A percentile compares a stretch with the other conserved stretches of the same genome.
phyloP scores from a whole-genome alignment of 2,329 filamentous ascomycete genomes.

The Amauroascus niger region DNA sequence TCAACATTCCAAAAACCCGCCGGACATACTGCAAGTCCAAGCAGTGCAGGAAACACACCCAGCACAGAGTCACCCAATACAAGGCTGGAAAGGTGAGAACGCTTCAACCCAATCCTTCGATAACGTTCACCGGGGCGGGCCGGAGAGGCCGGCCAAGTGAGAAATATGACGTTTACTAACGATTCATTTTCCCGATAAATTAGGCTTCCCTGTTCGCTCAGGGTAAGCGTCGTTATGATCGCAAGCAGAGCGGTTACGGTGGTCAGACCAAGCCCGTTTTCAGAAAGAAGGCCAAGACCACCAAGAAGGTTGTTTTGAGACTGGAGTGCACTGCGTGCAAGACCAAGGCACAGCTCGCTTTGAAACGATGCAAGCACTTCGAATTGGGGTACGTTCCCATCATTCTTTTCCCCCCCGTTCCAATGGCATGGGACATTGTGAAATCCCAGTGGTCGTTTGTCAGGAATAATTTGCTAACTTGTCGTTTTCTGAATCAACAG shows the following conservation, averaged over 20 bases:
- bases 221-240: conserved; percentile 99
- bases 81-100: conserved; percentile 75
- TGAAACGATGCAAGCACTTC: conserved; percentile 99
- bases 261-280: conserved; percentile 99
- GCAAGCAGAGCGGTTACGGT: conserved; percentile 99
- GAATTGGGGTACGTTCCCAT: conserved; percentile 75
- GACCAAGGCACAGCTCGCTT: conserved; percentile 91
- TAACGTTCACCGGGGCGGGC: too few species aligned
- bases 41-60: conserved; percentile 85
- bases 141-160: too few species aligned
- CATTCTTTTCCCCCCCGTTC: neutral
- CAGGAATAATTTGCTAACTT: conserved; percentile 23
- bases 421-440: neutral
- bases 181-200: conserved; percentile 2
- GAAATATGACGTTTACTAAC: conserved; percentile 3
- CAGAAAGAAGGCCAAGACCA: conserved; percentile 99
- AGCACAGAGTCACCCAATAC: conserved; percentile 93
- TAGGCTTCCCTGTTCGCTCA: conserved; percentile 88
- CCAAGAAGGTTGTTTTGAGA: conserved; percentile 99
- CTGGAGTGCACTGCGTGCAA: conserved; percentile 97
- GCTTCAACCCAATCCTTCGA: neutral
- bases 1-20: conserved; percentile 97
- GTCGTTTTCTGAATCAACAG: conserved; percentile 42
- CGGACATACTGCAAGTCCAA: conserved; percentile 97
- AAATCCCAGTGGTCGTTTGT: neutral